Evolutionary conservation across 2,329 filamentous ascomycete genomes (phyloP).

Genomic region (Annulohypoxylon truncatum): DNA sequence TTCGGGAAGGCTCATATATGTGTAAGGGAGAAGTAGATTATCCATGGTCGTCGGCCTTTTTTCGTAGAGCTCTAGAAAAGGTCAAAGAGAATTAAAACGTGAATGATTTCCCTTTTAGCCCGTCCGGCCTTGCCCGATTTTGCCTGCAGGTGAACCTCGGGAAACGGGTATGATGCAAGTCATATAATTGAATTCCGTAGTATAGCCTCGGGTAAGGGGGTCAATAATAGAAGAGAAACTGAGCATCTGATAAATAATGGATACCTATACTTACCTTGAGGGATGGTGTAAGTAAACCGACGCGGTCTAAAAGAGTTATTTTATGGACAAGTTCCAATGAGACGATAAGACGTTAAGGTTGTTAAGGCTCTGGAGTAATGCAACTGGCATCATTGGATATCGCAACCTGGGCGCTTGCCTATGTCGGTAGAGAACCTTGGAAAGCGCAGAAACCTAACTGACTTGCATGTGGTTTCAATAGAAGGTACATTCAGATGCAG

Average conservation of each 20-base stretch:
- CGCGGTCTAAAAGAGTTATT: conserved; percentile 16
- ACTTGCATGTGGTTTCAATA: conserved; percentile 36
- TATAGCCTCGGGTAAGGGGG: conserved; percentile 37
- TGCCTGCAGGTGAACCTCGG: conserved; percentile 38
- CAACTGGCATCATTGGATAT: conserved; percentile 27
- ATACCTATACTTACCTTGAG: background rate
- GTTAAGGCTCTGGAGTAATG: conserved; percentile 3
- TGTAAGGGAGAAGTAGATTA: conserved; percentile 19
- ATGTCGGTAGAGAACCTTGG: conserved; percentile 4
- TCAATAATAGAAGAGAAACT: background rate
- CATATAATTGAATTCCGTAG: conserved; percentile 21
- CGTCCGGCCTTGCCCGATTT: conserved; percentile 40
- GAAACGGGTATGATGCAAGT: conserved; percentile 26
- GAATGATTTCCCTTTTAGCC: conserved; percentile 28
- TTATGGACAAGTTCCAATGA: conserved; percentile 5
- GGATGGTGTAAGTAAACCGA: conserved; percentile 11
- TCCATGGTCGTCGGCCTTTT: background rate
- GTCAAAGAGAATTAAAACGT: conserved; percentile 10
- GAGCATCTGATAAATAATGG: conserved; percentile 3
- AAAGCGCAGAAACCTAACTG: conserved; percentile 4
- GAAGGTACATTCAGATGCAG: conserved; percentile 6
- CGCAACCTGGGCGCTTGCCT: conserved; percentile 1
- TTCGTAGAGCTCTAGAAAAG: background rate
- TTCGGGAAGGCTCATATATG: conserved; percentile 7
- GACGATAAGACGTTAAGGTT: background rate